Percentiles rank a stretch among this genome's conserved stretches.
These are phyloP conservation scores for Rubroshorea leprosula DNA, from an alignment of 345 rosid species.

Conservation along the genomic window DNA sequence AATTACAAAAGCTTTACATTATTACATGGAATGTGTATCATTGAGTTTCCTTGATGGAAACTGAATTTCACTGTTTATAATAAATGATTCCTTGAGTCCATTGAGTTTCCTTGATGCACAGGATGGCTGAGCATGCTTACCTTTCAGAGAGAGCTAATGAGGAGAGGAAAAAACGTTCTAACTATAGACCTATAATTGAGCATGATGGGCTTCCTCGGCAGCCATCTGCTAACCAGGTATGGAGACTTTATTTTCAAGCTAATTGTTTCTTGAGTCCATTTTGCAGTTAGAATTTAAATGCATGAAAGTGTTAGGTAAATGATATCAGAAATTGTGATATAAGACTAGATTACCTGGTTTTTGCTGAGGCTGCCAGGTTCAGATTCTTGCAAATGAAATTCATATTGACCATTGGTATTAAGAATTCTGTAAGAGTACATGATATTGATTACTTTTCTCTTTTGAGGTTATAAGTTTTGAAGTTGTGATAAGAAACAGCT, in stretches of 20 bases:
- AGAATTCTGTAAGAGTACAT: background rate
- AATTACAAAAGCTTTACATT: background rate
- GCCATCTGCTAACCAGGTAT: constrained; percentile 46
- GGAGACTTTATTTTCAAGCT: background rate
- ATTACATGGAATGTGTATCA: background rate
- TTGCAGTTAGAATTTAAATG: constrained; percentile 3
- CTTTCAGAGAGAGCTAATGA: constrained; percentile 62
- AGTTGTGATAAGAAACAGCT: background rate
- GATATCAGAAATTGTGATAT: background rate
- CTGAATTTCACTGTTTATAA: too few relatives aligned
- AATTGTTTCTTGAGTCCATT: background rate
- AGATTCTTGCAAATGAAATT: background rate
- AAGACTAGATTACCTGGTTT: constrained; percentile 5
- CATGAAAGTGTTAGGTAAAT: constrained; percentile 1
- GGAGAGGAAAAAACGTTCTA: constrained; percentile 52
- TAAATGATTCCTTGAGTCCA: too few relatives aligned
- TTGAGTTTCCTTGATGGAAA: constrained; percentile 2
- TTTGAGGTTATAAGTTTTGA: background rate
- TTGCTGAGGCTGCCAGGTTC: background rate
- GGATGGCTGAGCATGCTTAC: constrained; percentile 58
- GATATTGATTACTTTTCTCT: background rate
- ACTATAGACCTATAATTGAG: constrained; percentile 71
- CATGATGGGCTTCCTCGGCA: constrained; percentile 90
- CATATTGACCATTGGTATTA: background rate
- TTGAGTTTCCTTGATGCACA: constrained; percentile 20